phyloP scores from a whole-genome alignment of 148 eudicot species.

The Agrostemma githago region DNA sequence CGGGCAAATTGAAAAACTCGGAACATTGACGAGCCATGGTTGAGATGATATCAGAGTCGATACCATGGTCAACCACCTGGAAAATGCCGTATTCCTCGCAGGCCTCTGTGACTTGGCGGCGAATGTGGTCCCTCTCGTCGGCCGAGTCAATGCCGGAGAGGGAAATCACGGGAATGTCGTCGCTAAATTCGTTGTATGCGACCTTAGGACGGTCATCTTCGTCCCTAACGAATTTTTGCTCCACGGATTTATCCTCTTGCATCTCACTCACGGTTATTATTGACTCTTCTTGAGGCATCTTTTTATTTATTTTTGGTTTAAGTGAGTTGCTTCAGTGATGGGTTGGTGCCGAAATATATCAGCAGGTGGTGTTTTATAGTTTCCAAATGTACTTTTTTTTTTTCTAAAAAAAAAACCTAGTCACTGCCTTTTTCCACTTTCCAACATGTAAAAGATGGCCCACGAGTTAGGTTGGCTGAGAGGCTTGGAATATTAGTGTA shows the following conservation, averaged over 20 bases:
- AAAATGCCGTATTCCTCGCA: slow-evolving; percentile 70
- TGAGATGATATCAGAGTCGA: slow-evolving; percentile 30
- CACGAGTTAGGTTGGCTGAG: no score
- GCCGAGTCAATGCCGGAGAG: slow-evolving; percentile 48
- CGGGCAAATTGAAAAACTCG: slow-evolving; percentile 51
- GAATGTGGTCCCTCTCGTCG: slow-evolving; percentile 35
- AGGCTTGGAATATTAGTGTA: no score
- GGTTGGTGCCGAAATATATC: no score
- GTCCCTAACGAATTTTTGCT: slow-evolving; percentile 40
- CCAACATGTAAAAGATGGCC: no score
- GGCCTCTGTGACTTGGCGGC: slow-evolving; percentile 48
- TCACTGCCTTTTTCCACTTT: no score
- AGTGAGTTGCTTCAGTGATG: no score
- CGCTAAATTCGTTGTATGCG: slow-evolving; percentile 54
- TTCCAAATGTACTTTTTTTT: no score
- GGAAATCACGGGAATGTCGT: slow-evolving; percentile 55
- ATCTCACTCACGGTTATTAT: background rate
- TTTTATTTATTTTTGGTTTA: background rate
- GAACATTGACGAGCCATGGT: slow-evolving; percentile 45
- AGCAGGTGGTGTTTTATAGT: no score
- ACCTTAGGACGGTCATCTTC: slow-evolving; percentile 70
- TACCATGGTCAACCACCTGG: slow-evolving; percentile 67
- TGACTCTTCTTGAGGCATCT: background rate
- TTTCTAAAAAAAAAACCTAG: no score
- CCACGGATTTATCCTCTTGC: background rate